Percentiles rank a stretch among this genome's conserved stretches.
These are phyloP conservation scores for Plenodomus lindquistii DNA, from an alignment of 2,329 filamentous ascomycete species.

Conservation along the genomic window DNA sequence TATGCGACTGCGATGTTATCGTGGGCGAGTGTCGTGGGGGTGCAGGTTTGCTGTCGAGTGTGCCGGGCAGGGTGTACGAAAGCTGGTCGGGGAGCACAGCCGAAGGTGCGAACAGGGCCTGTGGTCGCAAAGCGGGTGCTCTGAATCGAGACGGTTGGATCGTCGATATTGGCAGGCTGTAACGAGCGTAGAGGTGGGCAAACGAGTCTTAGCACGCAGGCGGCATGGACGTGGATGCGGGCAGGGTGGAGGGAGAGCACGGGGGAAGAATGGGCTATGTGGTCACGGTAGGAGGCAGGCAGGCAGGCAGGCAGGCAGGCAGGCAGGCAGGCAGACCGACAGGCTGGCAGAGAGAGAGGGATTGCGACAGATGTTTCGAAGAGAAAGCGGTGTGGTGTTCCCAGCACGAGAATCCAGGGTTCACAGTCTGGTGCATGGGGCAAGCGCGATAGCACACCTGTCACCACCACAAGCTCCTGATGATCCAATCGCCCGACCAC, in stretches of 20 bases:
- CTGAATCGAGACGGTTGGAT: not conserved
- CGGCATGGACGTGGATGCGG: slow-evolving; percentile 25
- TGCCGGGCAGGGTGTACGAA: too few species aligned
- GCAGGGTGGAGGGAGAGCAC: not conserved
- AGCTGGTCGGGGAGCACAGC: too few species aligned
- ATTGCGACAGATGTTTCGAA: slow-evolving; percentile 24
- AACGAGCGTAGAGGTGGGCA: slow-evolving; percentile 19
- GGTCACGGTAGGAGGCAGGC: not conserved
- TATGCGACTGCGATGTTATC: slow-evolving; percentile 7
- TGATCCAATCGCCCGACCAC: not conserved
- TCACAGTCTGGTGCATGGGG: slow-evolving; percentile 22
- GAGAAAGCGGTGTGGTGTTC: slow-evolving; percentile 34
- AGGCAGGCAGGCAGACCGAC: not conserved
- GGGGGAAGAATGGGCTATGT: slow-evolving; percentile 16
- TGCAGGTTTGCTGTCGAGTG: not conserved
- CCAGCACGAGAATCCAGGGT: slow-evolving; percentile 28
- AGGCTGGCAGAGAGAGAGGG: not conserved
- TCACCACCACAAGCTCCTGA: not conserved
- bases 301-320: not conserved
- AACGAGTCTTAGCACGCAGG: slow-evolving; percentile 19
- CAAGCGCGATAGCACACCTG: slow-evolving; percentile 23
- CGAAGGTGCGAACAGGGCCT: not conserved
- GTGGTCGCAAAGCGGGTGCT: not conserved
- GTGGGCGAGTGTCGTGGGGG: not conserved
- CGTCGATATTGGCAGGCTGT: not conserved